Evolutionary conservation across 2,329 filamentous ascomycete genomes (phyloP), one percentile per base, ranked within the genome.

Genomic region (Bipolaris cookei): DNA sequence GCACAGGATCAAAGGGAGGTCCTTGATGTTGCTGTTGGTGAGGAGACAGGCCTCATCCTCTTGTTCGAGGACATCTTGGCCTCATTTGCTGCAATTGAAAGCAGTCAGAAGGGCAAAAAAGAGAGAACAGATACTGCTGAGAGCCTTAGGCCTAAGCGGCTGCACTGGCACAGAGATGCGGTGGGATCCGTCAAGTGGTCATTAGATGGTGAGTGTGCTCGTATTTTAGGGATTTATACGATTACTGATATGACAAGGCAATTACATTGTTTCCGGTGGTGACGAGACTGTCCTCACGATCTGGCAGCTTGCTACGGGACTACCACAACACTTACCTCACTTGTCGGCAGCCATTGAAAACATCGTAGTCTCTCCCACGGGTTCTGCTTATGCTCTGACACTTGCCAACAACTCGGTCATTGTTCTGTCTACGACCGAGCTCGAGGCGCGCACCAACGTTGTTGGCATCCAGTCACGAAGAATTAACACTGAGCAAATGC

Each of bases 181-280:
- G 92, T 97, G 7, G 88, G 90, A 67, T 85, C 91, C 8, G 83
- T 97, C 56, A 96, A 95, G 76, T 98, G 93, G 90, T 97, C 95
- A 13, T 83, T 83, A 65, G 95, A 99, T 82, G 93, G 94, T 91
- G 83, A 59, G 35, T 28, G 30, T 11, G 8, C 10, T 25, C 20
- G 11, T 16, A 2, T 1, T n/a, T 8, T 45, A 4, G 56, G 42
- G n/a, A 48, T 47, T 63, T 42, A 63, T 44, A 18, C 7, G 10
- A 2, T 4, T 23, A 14, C 51, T 59, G 14, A 64, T 34, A 39
- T 18, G 5, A 11, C 21, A 39, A 95, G 91, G 91, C 48, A 92
- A 97, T 72, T 99, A 99, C 75, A 79, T 99, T 57, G 88, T 99
- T 50, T 98, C 95, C 54, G 95, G 95, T 71, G 95, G 95, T 30